Evolutionary conservation across 192 early-diverging fungal genomes (phyloP), one percentile per base, ranked within the genome.

Genomic region (Linnemannia exigua): DNA sequence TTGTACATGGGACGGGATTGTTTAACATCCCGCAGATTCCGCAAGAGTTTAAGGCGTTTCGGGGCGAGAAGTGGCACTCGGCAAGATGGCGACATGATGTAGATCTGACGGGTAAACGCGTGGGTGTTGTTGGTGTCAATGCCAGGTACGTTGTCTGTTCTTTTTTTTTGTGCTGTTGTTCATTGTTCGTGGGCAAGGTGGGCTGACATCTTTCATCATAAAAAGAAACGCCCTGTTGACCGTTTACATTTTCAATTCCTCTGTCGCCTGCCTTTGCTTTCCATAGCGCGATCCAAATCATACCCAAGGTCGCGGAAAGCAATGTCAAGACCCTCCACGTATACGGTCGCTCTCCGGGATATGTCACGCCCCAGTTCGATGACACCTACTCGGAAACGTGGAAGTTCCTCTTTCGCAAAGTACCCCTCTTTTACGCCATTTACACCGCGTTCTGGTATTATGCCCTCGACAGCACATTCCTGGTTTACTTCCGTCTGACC

Each of bases 51-150:
- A 66, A 83, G 7, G 14, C 69, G 4, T 90, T 89, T 47, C 54
- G 66, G 12, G 89, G 89, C 0, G 22, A 16, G 20, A 67, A 63
- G n/a, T 71, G 87, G 70, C 89, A 90, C n/a, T 76, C 88, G 8
- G 86, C 88, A 19, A 48, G 70, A 51, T 90, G 89, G 89, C 51
- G 80, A 15, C 33, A 75, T 16, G 67, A 66, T 9, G 77, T 84
- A 19, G 70, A 88, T 41, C 28, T 89, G 71, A 58, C 74, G 0
- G 80, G 81, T 37, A 89, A 90, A 74, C 41, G 67, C 22, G 88
- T 90, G 22, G 89, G 81, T 5, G 63, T 90, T 19, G 76, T 90
- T 38, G 89, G 89, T 31, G 87, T 47, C 17, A 87, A 81, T 31
- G 89, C 89, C 4, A 89, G 76, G 76, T 78, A 68, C 31, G 3